A percentile compares a stretch with the other conserved stretches of the same genome.
phyloP scores from a whole-genome alignment of 129 eudicot genomes.

The Calendula officinalis region DNA sequence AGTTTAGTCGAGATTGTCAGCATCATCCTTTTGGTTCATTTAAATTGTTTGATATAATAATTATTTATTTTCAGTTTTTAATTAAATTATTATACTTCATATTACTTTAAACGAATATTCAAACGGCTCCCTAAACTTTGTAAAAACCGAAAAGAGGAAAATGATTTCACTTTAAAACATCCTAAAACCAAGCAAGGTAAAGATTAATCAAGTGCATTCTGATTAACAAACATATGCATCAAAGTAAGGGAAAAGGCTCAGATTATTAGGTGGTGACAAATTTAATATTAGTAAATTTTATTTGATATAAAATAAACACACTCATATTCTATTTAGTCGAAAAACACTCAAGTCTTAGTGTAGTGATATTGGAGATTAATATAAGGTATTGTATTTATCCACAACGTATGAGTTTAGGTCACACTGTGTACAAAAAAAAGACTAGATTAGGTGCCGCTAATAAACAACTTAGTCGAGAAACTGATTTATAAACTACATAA shows the following conservation, averaged over 20 bases:
- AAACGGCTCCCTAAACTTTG: slow-evolving; percentile 16
- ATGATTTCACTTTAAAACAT: slow-evolving; percentile 27
- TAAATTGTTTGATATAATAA: not conserved
- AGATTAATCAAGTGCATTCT: slow-evolving; percentile 40
- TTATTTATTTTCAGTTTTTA: not conserved
- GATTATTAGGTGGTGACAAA: slow-evolving; percentile 23
- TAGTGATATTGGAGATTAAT: too few species aligned
- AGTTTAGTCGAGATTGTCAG: too few species aligned
- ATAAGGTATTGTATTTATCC: too few species aligned
- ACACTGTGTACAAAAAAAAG: too few species aligned
- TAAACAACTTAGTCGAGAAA: too few species aligned
- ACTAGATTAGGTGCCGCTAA: too few species aligned
- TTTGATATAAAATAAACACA: too few species aligned
- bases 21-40: too few species aligned
- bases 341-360: too few species aligned
- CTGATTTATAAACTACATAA: too few species aligned
- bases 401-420: too few species aligned
- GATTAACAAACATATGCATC: slow-evolving; percentile 41
- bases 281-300: not conserved
- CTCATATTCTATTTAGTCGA: too few species aligned
- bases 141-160: slow-evolving; percentile 14
- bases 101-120: slow-evolving; percentile 7
- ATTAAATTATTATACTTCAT: not conserved
- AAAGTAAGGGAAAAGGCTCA: slow-evolving; percentile 33
- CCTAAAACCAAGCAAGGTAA: slow-evolving; percentile 19